These are phyloP conservation scores for Psilocybe tampanensis DNA, from an alignment of 768 basidiomycete species.

Conservation along the genomic window DNA sequence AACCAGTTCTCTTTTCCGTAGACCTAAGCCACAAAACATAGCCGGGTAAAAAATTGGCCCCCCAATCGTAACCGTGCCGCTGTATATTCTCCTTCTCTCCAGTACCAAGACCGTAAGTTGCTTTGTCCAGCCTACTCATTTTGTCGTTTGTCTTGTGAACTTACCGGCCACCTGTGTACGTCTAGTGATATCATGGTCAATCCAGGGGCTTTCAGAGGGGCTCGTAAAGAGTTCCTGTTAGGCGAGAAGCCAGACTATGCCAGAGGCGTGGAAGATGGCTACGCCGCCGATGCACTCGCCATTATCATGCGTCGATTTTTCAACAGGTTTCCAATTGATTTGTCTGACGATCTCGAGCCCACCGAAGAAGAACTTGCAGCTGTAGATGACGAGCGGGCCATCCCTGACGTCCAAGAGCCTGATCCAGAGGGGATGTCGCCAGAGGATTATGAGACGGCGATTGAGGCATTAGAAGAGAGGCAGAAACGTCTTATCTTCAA, in stretches of 20 bases:
- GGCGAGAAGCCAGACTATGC: background rate
- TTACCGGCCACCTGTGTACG: no score
- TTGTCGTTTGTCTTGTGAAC: no score
- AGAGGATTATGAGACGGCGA: background rate
- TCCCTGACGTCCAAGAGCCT: background rate
- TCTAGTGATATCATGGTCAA: no score
- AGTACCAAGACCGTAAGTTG: no score
- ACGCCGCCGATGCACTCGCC: background rate
- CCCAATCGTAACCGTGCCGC: no score
- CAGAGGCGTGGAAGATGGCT: background rate
- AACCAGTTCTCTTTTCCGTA: no score
- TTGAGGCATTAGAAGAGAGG: background rate
- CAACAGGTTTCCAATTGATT: background rate
- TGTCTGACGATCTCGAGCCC: background rate
- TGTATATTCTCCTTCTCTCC: no score
- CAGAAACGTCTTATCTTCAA: background rate
- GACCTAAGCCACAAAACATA: no score
- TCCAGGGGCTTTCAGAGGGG: background rate
- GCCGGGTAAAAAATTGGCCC: no score
- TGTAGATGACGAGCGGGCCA: conserved; percentile 1
- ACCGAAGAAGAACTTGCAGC: background rate
- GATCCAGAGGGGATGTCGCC: background rate
- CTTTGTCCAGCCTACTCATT: no score
- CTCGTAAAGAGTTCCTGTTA: background rate
- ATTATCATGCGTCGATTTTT: background rate